A percentile compares a stretch with the other conserved stretches of the same genome.
Evolutionary conservation across 2,329 filamentous ascomycete species (phyloP).

Genomic region (Fonsecaea pugnacius): DNA sequence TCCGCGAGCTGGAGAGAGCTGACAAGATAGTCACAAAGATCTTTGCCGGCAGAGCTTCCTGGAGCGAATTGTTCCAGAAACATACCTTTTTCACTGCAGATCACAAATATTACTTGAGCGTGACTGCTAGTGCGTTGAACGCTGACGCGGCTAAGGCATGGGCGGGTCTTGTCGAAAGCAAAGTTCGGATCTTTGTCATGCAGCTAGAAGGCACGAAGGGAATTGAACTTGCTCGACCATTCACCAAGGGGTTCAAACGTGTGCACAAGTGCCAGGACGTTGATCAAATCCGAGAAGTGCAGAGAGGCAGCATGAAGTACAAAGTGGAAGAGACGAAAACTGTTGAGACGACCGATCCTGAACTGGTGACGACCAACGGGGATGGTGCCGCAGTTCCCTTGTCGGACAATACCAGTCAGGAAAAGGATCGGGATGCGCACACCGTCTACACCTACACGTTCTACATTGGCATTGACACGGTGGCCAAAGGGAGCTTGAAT

Average conservation of each 20-base stretch:
- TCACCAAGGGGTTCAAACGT: conserved; percentile 89
- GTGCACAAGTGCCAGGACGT: conserved; percentile 70
- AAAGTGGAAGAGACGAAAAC: conserved; percentile 59
- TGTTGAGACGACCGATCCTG: conserved; percentile 55
- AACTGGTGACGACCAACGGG: conserved; percentile 54
- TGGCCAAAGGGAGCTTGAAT: conserved; percentile 55
- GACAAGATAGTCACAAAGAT: conserved; percentile 79
- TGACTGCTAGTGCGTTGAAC: conserved; percentile 79
- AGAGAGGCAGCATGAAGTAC: conserved; percentile 65
- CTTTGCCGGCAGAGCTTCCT: conserved; percentile 73
- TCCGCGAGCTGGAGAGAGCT: conserved; percentile 78
- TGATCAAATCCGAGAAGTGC: conserved; percentile 65
- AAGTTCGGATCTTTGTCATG: conserved; percentile 81
- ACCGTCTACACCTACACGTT: conserved; percentile 86
- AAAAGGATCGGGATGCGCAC: conserved; percentile 49
- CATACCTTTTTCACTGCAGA: conserved; percentile 92
- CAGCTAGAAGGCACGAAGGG: conserved; percentile 79
- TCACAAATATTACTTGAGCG: conserved; percentile 94
- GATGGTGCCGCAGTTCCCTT: conserved; percentile 46
- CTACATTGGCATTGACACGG: conserved; percentile 72
- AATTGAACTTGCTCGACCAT: conserved; percentile 84
- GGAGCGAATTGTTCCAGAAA: conserved; percentile 86
- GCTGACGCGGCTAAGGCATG: conserved; percentile 85
- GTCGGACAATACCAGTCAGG: conserved; percentile 47
- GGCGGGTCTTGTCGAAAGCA: conserved; percentile 92